Base-by-base conservation (phyloP, 352 stramenopile species). In the Blastocystis sp. region DNA sequence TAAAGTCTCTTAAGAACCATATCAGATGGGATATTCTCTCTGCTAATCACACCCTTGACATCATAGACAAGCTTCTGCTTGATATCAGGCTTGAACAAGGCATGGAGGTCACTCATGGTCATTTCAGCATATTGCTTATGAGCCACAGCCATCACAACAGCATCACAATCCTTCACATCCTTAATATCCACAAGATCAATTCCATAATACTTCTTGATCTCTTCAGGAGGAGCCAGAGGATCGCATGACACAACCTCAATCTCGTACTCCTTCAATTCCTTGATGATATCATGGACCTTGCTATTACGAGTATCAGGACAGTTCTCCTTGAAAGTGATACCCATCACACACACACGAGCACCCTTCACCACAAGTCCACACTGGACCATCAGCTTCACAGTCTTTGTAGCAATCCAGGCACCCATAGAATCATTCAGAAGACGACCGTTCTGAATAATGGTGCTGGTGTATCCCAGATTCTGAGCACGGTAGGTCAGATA, bases 241-340 rank as follows among this genome's bases (percentile, higher is more conserved):
- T 83, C 73, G 19, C 59, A 67, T n/a, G 35, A 71, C 35, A 71
- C 73, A 39, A 83, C 59, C 14, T 63, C 73, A 32, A 63, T 71
- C 3, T 83, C 52, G 42, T 83, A 83, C 54, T 63, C 59, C 49
- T 83, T 83, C 35, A 83, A 4, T 27, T 83, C 73, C 3, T 73
- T 78, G 39, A 83, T 83, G 39, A 83, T 80, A 21, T 80, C 67
- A 21, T 67, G 32, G 2, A 80, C 67, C 56, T 80, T 80, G 14
- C 46, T 67, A 39, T 80, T 80, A 21, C 67, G 67, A n/a, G 56
- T 59, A 80, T 80, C 67, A 39, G 27, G 37, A 43, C 67, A 80
- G 67, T 80, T 80, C 67, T 80, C 67, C 56, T 80, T 80, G 67
- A 80, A 80, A 5, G 67, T 80, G 14, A 80, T 39, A 5, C 67